A percentile compares a stretch with the other conserved stretches of the same genome.
These are phyloP conservation scores for Sclerotinia trifoliorum DNA, from an alignment of 2,329 filamentous ascomycete species.

Conservation along the genomic window DNA sequence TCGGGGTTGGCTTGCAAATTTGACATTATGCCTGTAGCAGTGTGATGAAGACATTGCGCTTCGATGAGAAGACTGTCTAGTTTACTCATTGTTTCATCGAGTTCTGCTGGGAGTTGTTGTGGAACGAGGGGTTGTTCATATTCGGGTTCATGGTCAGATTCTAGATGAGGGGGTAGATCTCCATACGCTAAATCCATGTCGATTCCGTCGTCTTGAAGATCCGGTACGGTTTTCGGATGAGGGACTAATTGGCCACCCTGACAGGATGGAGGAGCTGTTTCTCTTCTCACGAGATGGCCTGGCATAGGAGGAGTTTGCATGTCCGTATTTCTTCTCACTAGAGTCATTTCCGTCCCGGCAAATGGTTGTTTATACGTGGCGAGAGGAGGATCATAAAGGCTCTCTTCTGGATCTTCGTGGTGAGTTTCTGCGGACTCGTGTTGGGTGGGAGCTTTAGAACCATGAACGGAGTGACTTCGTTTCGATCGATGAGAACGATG, in stretches of 20 bases:
- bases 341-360: slow-evolving; percentile 26
- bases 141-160: slow-evolving; percentile 12
- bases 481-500: slow-evolving; percentile 25
- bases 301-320: slow-evolving; percentile 20
- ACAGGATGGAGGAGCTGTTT: slow-evolving; percentile 13
- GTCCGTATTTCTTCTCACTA: slow-evolving; percentile 33
- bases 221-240: slow-evolving; percentile 26
- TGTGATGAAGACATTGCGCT: slow-evolving; percentile 84
- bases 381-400: background rate
- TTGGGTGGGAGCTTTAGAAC: slow-evolving; percentile 23
- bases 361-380: slow-evolving; percentile 30
- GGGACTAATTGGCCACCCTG: slow-evolving; percentile 19
- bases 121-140: slow-evolving; percentile 46
- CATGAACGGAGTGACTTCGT: slow-evolving; percentile 19
- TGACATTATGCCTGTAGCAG: slow-evolving; percentile 76
- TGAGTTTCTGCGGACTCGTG: slow-evolving; percentile 17
- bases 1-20: slow-evolving; percentile 82
- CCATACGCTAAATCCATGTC: slow-evolving; percentile 95
- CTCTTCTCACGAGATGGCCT: slow-evolving; percentile 8
- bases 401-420: slow-evolving; percentile 26
- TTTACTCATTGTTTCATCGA: slow-evolving; percentile 67
- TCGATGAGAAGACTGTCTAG: slow-evolving; percentile 80
- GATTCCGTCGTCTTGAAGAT: slow-evolving; percentile 50
- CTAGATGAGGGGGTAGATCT: slow-evolving; percentile 65
- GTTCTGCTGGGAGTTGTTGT: slow-evolving; percentile 52